Evolutionary conservation across 2,329 filamentous ascomycete genomes (phyloP).

Genomic region (Herpomyces periplanetae): DNA sequence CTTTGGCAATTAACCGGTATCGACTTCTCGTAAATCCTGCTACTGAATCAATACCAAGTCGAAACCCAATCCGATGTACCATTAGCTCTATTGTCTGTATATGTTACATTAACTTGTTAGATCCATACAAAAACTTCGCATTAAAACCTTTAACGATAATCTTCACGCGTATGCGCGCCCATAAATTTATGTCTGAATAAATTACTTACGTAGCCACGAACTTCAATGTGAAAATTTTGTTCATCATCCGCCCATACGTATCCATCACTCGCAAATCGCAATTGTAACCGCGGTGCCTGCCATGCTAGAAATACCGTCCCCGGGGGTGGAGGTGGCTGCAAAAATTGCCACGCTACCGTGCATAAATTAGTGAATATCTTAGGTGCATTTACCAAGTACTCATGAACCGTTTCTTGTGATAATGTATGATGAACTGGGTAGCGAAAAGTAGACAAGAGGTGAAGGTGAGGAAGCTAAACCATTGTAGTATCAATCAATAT

Average conservation of each 20-base stretch:
- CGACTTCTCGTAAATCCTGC: conserved; percentile 42
- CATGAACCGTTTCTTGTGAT: conserved; percentile 32
- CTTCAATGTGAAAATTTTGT: conserved; percentile 30
- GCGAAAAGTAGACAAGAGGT: conserved; percentile 45
- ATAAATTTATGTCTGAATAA: too few species aligned
- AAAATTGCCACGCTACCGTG: conserved; percentile 70
- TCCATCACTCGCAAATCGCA: conserved; percentile 58
- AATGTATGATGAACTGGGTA: conserved; percentile 31
- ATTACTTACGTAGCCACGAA: conserved; percentile 19
- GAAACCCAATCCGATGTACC: conserved; percentile 40
- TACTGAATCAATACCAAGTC: conserved; percentile 25
- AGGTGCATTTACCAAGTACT: conserved; percentile 45
- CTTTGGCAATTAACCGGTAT: conserved; percentile 43
- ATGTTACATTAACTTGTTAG: conserved; percentile 1
- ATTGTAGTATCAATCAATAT: conserved; percentile 1
- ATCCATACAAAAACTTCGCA: too few species aligned
- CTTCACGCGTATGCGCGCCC: too few species aligned
- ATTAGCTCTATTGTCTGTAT: conserved; percentile 50
- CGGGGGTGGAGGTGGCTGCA: conserved; percentile 32
- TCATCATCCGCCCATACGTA: conserved; percentile 65
- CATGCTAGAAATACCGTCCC: conserved; percentile 51
- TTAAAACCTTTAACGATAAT: too few species aligned
- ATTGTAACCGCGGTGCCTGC: conserved; percentile 36
- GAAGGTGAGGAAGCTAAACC: conserved; percentile 39
- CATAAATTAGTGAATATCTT: conserved; percentile 48